phyloP scores from a whole-genome alignment of 2,329 filamentous ascomycete species.

The Phyllosticta citriasiana region DNA sequence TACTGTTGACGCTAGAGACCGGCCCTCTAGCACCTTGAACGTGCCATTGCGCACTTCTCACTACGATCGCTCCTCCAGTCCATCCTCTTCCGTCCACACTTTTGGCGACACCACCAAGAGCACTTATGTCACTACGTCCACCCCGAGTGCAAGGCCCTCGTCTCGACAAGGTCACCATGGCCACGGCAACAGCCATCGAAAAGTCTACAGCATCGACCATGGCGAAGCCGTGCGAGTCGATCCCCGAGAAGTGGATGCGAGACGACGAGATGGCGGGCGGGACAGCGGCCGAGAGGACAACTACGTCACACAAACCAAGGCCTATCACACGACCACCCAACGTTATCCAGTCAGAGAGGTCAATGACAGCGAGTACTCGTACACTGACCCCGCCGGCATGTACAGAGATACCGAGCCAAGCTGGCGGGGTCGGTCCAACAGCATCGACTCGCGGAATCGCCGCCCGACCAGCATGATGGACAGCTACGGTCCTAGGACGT shows the following conservation, averaged over 20 bases:
- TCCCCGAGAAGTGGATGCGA: slow-evolving; percentile 4
- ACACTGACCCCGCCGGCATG: slow-evolving; percentile 42
- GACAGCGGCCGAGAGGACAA: neutral
- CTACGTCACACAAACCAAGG: slow-evolving; percentile 12
- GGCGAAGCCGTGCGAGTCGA: slow-evolving; percentile 20
- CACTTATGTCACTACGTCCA: slow-evolving; percentile 22
- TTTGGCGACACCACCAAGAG: slow-evolving; percentile 24
- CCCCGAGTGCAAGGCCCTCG: slow-evolving; percentile 17
- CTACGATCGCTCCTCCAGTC: neutral
- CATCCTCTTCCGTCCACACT: slow-evolving; percentile 14
- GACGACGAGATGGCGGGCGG: neutral
- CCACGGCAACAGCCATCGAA: slow-evolving; percentile 30
- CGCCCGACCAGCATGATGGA: slow-evolving; percentile 38
- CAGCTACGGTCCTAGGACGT: slow-evolving; percentile 24
- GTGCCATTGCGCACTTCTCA: slow-evolving; percentile 25
- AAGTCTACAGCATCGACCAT: slow-evolving; percentile 40
- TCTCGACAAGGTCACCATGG: slow-evolving; percentile 7
- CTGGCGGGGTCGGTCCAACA: slow-evolving; percentile 36
- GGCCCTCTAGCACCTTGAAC: slow-evolving; percentile 26
- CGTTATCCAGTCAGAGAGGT: slow-evolving; percentile 18
- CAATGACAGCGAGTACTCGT: slow-evolving; percentile 36
- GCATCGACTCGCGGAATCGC: slow-evolving; percentile 33
- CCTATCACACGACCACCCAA: slow-evolving; percentile 19
- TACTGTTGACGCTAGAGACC: slow-evolving; percentile 28
- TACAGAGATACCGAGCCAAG: slow-evolving; percentile 41